A percentile compares a stretch with the other conserved stretches of the same genome.
These are phyloP conservation scores for Cystofilobasidium bisporidii DNA, from an alignment of 768 basidiomycete species.

Conservation along the genomic window DNA sequence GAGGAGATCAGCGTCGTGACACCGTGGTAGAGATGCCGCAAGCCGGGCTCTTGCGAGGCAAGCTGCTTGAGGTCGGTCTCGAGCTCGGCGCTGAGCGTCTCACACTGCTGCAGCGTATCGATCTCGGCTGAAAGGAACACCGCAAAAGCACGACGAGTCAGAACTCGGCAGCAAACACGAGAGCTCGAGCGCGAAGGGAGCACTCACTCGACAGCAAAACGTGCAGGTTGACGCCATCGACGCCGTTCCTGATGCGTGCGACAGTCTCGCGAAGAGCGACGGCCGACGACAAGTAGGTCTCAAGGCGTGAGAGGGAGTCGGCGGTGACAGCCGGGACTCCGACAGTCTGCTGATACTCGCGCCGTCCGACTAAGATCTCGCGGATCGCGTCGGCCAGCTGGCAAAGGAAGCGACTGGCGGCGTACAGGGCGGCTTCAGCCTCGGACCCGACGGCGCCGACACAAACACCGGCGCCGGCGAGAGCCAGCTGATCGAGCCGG, in stretches of 20 bases:
- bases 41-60: slow-evolving; percentile 29
- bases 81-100: slow-evolving; percentile 2
- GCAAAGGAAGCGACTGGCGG: slow-evolving; percentile 1
- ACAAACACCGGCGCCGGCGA: not conserved
- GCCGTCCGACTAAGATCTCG: slow-evolving; percentile 9
- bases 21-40: slow-evolving; percentile 39
- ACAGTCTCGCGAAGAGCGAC: not conserved
- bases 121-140: slow-evolving; percentile 12
- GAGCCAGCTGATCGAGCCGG: not conserved
- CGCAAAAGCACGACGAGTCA: not conserved
- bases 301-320: not conserved
- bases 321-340: not conserved
- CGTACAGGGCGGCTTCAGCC: not conserved
- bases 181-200: not conserved
- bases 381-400: slow-evolving; percentile 21
- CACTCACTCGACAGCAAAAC: slow-evolving; percentile 14
- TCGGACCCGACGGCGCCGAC: slow-evolving; percentile 3
- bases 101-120: slow-evolving; percentile 7
- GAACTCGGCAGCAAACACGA: too few species aligned
- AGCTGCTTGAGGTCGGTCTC: slow-evolving; percentile 9
- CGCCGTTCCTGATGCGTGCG: not conserved
- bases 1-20: slow-evolving; percentile 38
- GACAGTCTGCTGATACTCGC: slow-evolving; percentile 11
- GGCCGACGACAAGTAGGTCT: slow-evolving; percentile 1
- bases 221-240: not conserved